phyloP scores from a whole-genome alignment of 352 stramenopile species.

The Globisporangium nagaii region DNA sequence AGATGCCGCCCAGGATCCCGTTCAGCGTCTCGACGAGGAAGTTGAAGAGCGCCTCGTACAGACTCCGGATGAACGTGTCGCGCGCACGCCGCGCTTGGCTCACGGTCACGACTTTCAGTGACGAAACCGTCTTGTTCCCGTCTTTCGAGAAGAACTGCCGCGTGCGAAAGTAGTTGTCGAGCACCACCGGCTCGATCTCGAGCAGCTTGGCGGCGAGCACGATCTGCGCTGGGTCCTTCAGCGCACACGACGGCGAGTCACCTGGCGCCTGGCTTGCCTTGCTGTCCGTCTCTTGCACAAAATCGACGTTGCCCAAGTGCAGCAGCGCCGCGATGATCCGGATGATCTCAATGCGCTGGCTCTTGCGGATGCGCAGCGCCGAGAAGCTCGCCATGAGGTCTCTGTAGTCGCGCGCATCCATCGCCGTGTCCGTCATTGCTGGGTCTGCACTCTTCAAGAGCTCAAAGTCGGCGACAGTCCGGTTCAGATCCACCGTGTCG shows the following conservation, averaged over 20 bases:
- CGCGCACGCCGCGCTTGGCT: slow-evolving; percentile 61
- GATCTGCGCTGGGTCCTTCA: slow-evolving; percentile 68
- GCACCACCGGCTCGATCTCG: slow-evolving; percentile 70
- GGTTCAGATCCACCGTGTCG: slow-evolving; percentile 65
- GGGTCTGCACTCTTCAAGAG: slow-evolving; percentile 45
- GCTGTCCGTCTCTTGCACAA: slow-evolving; percentile 46
- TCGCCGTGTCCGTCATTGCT: slow-evolving; percentile 31
- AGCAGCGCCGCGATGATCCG: slow-evolving; percentile 69
- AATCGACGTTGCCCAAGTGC: slow-evolving; percentile 77
- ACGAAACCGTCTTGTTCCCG: slow-evolving; percentile 67
- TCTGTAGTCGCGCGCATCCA: slow-evolving; percentile 69
- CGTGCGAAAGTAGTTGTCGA: slow-evolving; percentile 85
- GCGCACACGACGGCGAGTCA: slow-evolving; percentile 42
- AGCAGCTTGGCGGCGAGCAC: slow-evolving; percentile 60
- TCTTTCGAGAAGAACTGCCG: slow-evolving; percentile 79
- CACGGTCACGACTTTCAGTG: slow-evolving; percentile 78
- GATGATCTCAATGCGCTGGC: slow-evolving; percentile 76
- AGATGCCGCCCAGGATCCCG: slow-evolving; percentile 73
- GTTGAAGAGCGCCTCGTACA: slow-evolving; percentile 76
- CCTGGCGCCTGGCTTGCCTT: slow-evolving; percentile 9
- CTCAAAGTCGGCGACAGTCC: slow-evolving; percentile 47
- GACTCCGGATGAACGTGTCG: slow-evolving; percentile 72
- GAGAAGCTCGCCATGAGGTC: slow-evolving; percentile 81
- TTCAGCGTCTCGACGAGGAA: slow-evolving; percentile 80
- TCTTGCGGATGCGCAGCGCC: slow-evolving; percentile 71